A percentile compares a stretch with the other conserved stretches of the same genome.
phyloP scores from a whole-genome alignment of 2,329 filamentous ascomycete genomes.

The Ilyonectria robusta region DNA sequence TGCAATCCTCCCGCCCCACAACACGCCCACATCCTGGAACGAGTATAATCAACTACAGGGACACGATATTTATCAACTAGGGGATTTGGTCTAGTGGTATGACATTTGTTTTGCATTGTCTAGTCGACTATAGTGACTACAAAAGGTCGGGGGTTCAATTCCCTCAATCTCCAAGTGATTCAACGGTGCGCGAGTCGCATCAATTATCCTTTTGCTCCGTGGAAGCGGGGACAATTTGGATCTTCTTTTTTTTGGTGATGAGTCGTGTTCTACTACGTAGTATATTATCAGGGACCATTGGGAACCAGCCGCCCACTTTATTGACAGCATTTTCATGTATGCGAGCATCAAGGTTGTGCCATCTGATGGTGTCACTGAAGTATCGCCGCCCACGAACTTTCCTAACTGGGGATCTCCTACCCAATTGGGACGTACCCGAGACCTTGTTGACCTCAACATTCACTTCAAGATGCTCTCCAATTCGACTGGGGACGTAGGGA shows the following conservation, averaged over 20 bases:
- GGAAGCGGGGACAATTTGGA: background rate
- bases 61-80: background rate
- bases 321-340: too few species aligned
- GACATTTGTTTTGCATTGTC: conserved; percentile 47
- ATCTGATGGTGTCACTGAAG: background rate
- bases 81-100: conserved; percentile 50
- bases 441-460: too few species aligned
- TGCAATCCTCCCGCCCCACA: background rate
- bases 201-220: background rate
- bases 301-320: too few species aligned
- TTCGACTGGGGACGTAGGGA: too few species aligned
- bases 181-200: too few species aligned
- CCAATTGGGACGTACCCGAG: too few species aligned
- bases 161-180: conserved; percentile 46
- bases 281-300: too few species aligned
- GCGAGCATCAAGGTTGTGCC: too few species aligned
- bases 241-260: background rate
- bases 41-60: background rate
- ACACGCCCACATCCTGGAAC: background rate
- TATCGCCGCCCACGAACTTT: too few species aligned
- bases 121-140: conserved; percentile 26
- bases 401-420: too few species aligned
- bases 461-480: too few species aligned
- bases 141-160: conserved; percentile 51
- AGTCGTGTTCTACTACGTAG: background rate